Conservation (phyloP, 257 asterid genomes). For the Coffea canephora region DNA sequence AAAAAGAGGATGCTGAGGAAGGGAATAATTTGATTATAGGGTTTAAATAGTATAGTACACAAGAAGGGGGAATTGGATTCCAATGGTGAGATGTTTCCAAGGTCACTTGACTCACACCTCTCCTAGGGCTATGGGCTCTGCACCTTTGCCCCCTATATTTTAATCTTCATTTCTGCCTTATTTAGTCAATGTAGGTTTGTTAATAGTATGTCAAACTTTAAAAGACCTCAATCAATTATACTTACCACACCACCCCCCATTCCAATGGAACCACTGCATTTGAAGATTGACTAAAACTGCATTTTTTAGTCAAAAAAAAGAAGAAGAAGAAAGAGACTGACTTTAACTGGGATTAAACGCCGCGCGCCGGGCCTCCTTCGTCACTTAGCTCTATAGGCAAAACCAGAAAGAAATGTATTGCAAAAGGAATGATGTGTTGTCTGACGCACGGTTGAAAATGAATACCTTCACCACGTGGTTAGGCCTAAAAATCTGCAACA, state of each 20-base stretch:
- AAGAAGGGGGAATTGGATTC: constrained; percentile 36
- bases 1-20: neutral
- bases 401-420: neutral
- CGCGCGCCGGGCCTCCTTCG: too few relatives aligned
- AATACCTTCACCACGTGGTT: constrained; percentile 38
- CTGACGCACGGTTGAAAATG: constrained; percentile 34
- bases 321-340: too few relatives aligned
- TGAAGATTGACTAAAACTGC: neutral
- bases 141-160: constrained; percentile 1
- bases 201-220: too few relatives aligned
- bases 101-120: constrained; percentile 22
- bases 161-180: constrained; percentile 17
- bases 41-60: neutral
- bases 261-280: neutral
- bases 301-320: too few relatives aligned
- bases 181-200: constrained; percentile 5
- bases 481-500: constrained; percentile 45
- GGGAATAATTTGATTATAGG: neutral
- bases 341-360: neutral
- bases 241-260: constrained; percentile 15
- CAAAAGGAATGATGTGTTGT: constrained; percentile 10
- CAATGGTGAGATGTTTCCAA: constrained; percentile 34
- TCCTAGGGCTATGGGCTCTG: constrained; percentile 38
- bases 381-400: neutral
- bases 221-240: constrained; percentile 13